phyloP scores from a whole-genome alignment of 179 eudicot species.

The Sideroxylon spinosum region DNA sequence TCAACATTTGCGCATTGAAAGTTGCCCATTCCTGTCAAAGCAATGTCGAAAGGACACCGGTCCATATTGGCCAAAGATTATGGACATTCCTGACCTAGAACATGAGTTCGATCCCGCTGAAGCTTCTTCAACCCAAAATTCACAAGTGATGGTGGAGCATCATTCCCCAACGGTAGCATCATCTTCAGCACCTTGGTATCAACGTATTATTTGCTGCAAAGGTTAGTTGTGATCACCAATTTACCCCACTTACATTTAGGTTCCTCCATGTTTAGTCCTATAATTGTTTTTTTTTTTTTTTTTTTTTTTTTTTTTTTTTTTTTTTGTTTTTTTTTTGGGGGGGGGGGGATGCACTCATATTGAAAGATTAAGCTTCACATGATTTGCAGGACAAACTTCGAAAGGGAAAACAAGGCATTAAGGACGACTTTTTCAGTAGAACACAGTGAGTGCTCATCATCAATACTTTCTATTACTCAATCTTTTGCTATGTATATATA shows the following conservation, averaged over 20 bases:
- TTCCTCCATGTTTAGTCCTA: neutral
- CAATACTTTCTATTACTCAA: too few relatives aligned
- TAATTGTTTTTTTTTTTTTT: too few relatives aligned
- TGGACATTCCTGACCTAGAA: constrained; percentile 24
- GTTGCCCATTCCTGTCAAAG: constrained; percentile 22
- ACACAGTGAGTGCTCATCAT: too few relatives aligned
- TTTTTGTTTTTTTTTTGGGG: too few relatives aligned
- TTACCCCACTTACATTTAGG: neutral
- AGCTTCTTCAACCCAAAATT: neutral
- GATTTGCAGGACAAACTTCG: neutral
- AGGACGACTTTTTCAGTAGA: neutral
- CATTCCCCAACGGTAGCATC: neutral
- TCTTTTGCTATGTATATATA: too few relatives aligned
- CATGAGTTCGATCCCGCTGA: constrained; percentile 1
- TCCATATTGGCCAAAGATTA: constrained; percentile 25
- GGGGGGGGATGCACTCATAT: too few relatives aligned
- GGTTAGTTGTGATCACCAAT: constrained; percentile 1
- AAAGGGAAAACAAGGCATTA: neutral
- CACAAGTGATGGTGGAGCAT: neutral
- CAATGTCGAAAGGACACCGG: constrained; percentile 23
- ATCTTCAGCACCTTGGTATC: constrained; percentile 7
- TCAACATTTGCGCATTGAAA: constrained; percentile 25
- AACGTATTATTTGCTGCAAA: neutral
- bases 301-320: too few relatives aligned
- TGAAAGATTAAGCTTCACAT: neutral